Percentiles rank a stretch among this genome's conserved stretches.
Evolutionary conservation across 2,329 filamentous ascomycete species (phyloP).

Genomic region (Aspergillus niger): DNA sequence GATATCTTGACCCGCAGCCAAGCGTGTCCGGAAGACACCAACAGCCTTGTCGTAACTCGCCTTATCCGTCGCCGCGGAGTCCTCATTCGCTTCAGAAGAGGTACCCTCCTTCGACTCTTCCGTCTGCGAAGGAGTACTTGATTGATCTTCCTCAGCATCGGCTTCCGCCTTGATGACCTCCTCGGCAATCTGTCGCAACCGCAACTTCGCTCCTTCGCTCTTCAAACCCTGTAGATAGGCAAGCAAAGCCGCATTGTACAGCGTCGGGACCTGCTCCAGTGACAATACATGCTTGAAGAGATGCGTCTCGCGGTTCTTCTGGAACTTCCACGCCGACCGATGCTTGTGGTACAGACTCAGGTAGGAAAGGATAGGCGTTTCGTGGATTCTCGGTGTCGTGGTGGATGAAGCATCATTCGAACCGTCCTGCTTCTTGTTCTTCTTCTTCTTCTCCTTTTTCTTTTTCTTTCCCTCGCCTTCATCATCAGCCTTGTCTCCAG

Average conservation of each 20-base stretch:
- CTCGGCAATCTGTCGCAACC: constrained; percentile 67
- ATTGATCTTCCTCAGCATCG: constrained; percentile 21
- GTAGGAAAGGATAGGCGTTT: constrained; percentile 69
- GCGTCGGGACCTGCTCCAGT: constrained; percentile 67
- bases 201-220: constrained; percentile 66
- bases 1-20: constrained; percentile 30
- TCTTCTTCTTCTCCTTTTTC: constrained; percentile 28
- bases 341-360: constrained; percentile 73
- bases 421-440: constrained; percentile 30
- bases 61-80: constrained; percentile 16
- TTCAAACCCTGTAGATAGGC: constrained; percentile 79
- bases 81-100: constrained; percentile 1
- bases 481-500: background rate
- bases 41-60: constrained; percentile 55
- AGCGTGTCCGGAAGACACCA: constrained; percentile 44
- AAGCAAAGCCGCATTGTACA: constrained; percentile 69
- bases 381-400: constrained; percentile 27
- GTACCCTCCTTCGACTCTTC: constrained; percentile 8
- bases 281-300: constrained; percentile 82
- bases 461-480: constrained; percentile 26
- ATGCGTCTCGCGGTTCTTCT: constrained; percentile 86
- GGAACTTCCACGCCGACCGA: constrained; percentile 84
- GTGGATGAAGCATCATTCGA: constrained; percentile 17
- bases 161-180: constrained; percentile 54
- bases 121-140: constrained; percentile 18